Base-by-base conservation (phyloP, 805 yeast species). In the Saccharomycopsis olivae region DNA sequence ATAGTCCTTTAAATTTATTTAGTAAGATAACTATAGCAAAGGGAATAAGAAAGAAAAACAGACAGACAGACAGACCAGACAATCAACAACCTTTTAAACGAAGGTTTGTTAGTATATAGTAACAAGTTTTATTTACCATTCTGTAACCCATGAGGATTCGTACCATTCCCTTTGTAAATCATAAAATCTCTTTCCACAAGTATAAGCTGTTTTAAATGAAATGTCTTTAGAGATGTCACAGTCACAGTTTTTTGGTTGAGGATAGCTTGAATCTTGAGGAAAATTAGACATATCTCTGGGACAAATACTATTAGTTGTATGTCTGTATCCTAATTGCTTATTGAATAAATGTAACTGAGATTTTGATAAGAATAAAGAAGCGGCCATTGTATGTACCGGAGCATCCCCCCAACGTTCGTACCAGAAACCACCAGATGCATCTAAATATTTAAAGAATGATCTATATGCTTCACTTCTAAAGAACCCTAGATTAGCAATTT, bases 381-480 rank as follows among this genome's bases (percentile, higher is more conserved):
- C 79, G 3, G 78, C 86, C 44, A 78, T 61, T 2, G 83, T 69
- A 56, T 78, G 86, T 33, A 78, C 69, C 2, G 85, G 85, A 1
- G 86, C 86, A 57, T 78, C 86, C 19, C 86, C 86, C 86, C 86
- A 78, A 56, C 86, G 64, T 56, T 78, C 84, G 57, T 78, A 78
- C 58, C 75, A 78, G 58, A 78, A 78, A 33, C 81, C 80, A 19
- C 83, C 83, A 2, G 73, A 65, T 38, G 61, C 51, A 56, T 78
- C 86, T 44, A 78, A 62, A 44, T 60, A 52, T 27, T 75, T 66
- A 51, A 78, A 78, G 56, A 66, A 78, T 43, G 61, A 59, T 21
- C 53, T 50, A 56, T 78, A 78, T 15, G 69, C 71, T 36, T 68
- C 64, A n/a, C 65, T 49, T 49, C 81, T 56, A 70, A 73, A 78